Conservation (phyloP, 2,329 filamentous ascomycete species). For the Aureobasidium sp. region DNA sequence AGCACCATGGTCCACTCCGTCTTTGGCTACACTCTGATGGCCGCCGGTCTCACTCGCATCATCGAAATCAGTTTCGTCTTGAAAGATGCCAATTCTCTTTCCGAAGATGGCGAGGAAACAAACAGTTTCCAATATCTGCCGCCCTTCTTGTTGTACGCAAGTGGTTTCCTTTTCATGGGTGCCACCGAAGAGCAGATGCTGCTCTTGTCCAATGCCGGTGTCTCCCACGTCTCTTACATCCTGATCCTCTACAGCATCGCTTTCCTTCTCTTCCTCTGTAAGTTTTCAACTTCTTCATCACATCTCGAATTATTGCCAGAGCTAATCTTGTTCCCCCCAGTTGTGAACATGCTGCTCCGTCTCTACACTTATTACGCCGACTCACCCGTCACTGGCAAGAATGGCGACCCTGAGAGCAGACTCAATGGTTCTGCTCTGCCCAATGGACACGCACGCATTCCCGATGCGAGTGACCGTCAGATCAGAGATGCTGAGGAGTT, state of each 20-base stretch:
- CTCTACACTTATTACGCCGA: conserved; percentile 66
- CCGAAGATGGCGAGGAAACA: conserved; percentile 25
- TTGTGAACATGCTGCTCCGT: conserved; percentile 76
- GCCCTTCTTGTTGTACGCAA: conserved; percentile 65
- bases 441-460: conserved; percentile 43
- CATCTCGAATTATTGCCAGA: not conserved
- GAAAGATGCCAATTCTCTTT: conserved; percentile 52
- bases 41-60: conserved; percentile 71
- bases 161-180: conserved; percentile 95
- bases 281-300: conserved; percentile 31
- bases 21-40: conserved; percentile 96
- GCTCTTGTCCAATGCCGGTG: conserved; percentile 62
- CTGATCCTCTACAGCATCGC: conserved; percentile 85
- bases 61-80: conserved; percentile 89
- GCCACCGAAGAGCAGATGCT: conserved; percentile 95
- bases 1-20: conserved; percentile 82
- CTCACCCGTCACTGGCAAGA: conserved; percentile 33
- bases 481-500: conserved; percentile 84
- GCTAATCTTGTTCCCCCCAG: conserved; percentile 29
- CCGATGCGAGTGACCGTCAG: conserved; percentile 42
- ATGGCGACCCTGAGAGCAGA: conserved; percentile 28
- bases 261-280: conserved; percentile 82
- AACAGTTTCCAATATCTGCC: conserved; percentile 45
- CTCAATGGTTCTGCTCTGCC: conserved; percentile 23
- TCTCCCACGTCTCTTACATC: conserved; percentile 88